phyloP scores from a whole-genome alignment of 2,329 filamentous ascomycete genomes.

The Xylariaceae sp. region DNA sequence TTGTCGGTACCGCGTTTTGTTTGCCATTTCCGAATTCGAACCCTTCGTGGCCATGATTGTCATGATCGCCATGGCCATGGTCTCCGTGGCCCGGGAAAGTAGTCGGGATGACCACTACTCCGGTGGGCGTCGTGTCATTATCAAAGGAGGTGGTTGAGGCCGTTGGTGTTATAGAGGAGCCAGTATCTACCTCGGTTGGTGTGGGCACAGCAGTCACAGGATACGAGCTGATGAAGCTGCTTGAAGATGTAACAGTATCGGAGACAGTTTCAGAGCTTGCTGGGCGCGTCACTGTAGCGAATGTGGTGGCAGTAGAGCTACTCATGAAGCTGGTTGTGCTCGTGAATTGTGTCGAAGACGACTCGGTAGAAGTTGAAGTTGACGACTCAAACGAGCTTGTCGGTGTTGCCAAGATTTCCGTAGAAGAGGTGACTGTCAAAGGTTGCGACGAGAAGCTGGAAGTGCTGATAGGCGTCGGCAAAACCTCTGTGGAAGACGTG shows the following conservation, averaged over 20 bases:
- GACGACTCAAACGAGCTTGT: conserved; percentile 3
- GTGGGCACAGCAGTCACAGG: not conserved
- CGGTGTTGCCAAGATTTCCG: not conserved
- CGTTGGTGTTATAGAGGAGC: not conserved
- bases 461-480: not conserved
- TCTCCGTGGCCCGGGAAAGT: not conserved
- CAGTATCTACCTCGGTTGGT: not conserved
- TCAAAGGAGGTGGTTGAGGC: conserved; percentile 5
- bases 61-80: not conserved
- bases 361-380: conserved; percentile 4
- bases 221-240: not conserved
- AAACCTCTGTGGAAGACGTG: conserved; percentile 2
- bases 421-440: not conserved
- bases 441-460: too few relatives aligned
- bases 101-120: conserved; percentile 14
- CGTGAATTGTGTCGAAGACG: conserved; percentile 2
- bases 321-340: not conserved
- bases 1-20: not conserved
- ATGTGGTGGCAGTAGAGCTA: conserved; percentile 10
- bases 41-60: not conserved
- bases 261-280: conserved; percentile 11
- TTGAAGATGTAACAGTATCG: conserved; percentile 7
- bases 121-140: conserved; percentile 10
- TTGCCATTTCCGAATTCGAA: not conserved
- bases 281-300: conserved; percentile 13